These are phyloP conservation scores for Pythium vanterpoolii DNA, from an alignment of 352 stramenopile species.

Conservation along the genomic window DNA sequence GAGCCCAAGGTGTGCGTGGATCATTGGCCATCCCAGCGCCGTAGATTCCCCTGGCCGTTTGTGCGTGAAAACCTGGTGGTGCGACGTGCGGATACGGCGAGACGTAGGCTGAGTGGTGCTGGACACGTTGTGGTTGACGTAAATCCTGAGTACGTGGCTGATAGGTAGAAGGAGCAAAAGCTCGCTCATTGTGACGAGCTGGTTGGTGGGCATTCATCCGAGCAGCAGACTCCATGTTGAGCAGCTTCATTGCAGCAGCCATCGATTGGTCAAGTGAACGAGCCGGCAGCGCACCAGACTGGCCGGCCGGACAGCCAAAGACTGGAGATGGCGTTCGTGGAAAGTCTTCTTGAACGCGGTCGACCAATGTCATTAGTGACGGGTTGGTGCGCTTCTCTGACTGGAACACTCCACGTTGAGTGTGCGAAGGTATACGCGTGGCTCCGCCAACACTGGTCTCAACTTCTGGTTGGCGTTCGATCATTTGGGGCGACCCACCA, in stretches of 20 bases:
- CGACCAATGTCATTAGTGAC: slow-evolving; percentile 47
- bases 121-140: slow-evolving; percentile 11
- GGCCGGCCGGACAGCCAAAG: slow-evolving; percentile 29
- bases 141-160: slow-evolving; percentile 18
- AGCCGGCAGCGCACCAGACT: neutral
- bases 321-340: slow-evolving; percentile 62
- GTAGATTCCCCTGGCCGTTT: slow-evolving; percentile 14
- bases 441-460: neutral
- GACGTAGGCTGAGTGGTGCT: slow-evolving; percentile 4
- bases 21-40: slow-evolving; percentile 6
- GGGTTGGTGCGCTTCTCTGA: slow-evolving; percentile 1
- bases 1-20: slow-evolving; percentile 9
- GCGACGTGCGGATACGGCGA: slow-evolving; percentile 5
- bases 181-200: neutral
- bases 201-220: neutral
- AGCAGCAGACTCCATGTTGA: slow-evolving; percentile 12
- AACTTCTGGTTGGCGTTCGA: neutral
- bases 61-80: slow-evolving; percentile 23
- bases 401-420: slow-evolving; percentile 2
- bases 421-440: neutral
- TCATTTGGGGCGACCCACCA: slow-evolving; percentile 7
- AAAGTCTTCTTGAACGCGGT: slow-evolving; percentile 82
- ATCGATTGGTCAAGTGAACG: slow-evolving; percentile 12
- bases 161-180: neutral
- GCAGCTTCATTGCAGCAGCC: slow-evolving; percentile 20